phyloP scores from a whole-genome alignment of 768 basidiomycete species.

The Lactifluus pinguis region DNA sequence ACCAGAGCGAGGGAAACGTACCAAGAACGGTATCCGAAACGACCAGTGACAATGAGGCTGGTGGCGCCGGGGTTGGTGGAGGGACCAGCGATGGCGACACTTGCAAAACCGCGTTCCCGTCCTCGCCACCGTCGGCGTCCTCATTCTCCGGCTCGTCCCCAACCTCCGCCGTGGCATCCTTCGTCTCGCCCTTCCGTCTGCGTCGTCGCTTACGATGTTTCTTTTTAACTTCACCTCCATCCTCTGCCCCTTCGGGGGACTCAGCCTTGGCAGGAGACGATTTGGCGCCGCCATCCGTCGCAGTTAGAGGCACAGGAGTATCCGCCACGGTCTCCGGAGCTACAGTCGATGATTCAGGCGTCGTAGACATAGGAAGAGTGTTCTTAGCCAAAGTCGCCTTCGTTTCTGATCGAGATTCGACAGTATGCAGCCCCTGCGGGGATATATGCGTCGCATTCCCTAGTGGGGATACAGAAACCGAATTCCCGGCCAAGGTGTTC shows the following conservation, averaged over 20 bases:
- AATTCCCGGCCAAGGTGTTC: neutral
- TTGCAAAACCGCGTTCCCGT: constrained; percentile 8
- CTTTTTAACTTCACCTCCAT: constrained; percentile 36
- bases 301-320: neutral
- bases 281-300: neutral
- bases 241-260: constrained; percentile 32
- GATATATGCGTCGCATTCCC: neutral
- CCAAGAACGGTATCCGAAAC: constrained; percentile 73
- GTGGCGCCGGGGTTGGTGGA: constrained; percentile 19
- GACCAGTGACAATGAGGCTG: constrained; percentile 40
- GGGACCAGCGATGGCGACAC: constrained; percentile 18
- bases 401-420: neutral
- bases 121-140: constrained; percentile 14
- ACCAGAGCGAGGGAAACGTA: constrained; percentile 27
- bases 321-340: neutral
- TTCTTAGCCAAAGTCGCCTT: neutral
- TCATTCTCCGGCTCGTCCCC: constrained; percentile 20
- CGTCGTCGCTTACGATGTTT: constrained; percentile 22
- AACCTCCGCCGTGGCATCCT: constrained; percentile 19
- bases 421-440: neutral
- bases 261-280: neutral
- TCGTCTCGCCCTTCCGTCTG: constrained; percentile 15
- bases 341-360: neutral
- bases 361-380: neutral
- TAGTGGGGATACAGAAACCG: neutral